Base-by-base conservation (phyloP, 768 basidiomycete genomes). In the Hypholoma fasciculare region DNA sequence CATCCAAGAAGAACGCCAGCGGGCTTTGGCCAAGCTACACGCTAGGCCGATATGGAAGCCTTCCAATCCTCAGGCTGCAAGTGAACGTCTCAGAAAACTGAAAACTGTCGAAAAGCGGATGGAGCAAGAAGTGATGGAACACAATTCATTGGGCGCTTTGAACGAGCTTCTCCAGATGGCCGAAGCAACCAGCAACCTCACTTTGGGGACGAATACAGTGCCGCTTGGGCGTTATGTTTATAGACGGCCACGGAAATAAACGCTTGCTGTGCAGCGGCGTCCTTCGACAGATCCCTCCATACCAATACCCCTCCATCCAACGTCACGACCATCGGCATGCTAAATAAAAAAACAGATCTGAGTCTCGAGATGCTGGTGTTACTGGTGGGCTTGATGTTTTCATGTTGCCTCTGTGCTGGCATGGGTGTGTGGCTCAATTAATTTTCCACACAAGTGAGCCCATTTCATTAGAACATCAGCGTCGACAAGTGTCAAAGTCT, bases 1-100 rank as follows among this genome's bases (percentile, higher is more conserved):
- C 50, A 62, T 75, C 30, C 74, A 66, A 53, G 62, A 64, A 38
- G 70, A 77, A 70, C 77, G 70, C 61, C 55, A 61, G 39, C 69
- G 65, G 30, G 44, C 78, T 61, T 36, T 65, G 42, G 20, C 55
- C 27, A 56, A 65, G 54, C 63, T 56, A 60, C 64, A 23, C 61
- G 48, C 61, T 52, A 23, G 23, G 30, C 19, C 8, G 54, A 60
- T 40, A 44, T 62, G 62, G 62, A 58, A 66, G 50, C 71, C 77
- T 44, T 49, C 36, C 36, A 54, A 42, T 23, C 58, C 40, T 4
- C 20, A 46, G 20, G 43, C 54, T 36, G 48, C 9, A 39, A 58
- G 37, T 27, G 56, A 49, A 14, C 49, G 17, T 37, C 12, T 19
- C 16, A 42, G 17, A 34, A 34, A 34, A 2, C 30, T 5, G 19